Conservation (phyloP, 805 yeast species). For the Suhomyces faveliae region DNA sequence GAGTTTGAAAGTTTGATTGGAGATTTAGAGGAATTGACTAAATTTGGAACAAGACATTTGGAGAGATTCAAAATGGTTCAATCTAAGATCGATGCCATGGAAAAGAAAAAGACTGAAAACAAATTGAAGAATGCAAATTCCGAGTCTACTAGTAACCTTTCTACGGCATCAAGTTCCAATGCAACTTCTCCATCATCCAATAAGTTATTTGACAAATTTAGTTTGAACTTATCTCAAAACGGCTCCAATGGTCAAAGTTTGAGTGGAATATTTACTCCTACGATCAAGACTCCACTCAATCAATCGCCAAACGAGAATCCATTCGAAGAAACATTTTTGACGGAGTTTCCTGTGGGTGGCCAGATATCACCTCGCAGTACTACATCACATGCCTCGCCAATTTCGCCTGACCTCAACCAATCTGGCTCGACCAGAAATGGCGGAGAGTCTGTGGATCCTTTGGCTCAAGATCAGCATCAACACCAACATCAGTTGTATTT, state of each 20-base stretch:
- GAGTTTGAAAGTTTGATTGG: slow-evolving; percentile 54
- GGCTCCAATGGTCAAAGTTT: slow-evolving; percentile 15
- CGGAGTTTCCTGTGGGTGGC: slow-evolving; percentile 1
- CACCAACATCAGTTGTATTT: slow-evolving; percentile 37
- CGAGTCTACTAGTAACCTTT: not conserved
- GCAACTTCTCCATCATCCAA: not conserved
- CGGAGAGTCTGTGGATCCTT: too few relatives aligned
- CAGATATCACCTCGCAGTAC: not conserved
- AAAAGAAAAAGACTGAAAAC: slow-evolving; percentile 10
- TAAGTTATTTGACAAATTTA: not conserved
- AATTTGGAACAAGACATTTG: slow-evolving; percentile 42
- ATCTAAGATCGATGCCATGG: slow-evolving; percentile 34
- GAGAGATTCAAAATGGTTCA: slow-evolving; percentile 51
- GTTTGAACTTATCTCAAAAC: not conserved
- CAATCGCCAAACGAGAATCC: slow-evolving; percentile 33
- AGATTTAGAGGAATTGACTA: slow-evolving; percentile 52
- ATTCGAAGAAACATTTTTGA: slow-evolving; percentile 31
- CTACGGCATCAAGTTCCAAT: not conserved
- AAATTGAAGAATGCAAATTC: not conserved
- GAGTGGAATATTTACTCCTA: slow-evolving; percentile 40
- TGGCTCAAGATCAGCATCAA: slow-evolving; percentile 15
- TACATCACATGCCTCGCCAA: not conserved
- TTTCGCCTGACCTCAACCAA: not conserved
- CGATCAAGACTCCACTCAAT: slow-evolving; percentile 31
- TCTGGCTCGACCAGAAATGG: not conserved